Evolutionary conservation across 2,329 filamentous ascomycete genomes (phyloP), one percentile per base, ranked within the genome.

Genomic region (Fusarium temperatum): DNA sequence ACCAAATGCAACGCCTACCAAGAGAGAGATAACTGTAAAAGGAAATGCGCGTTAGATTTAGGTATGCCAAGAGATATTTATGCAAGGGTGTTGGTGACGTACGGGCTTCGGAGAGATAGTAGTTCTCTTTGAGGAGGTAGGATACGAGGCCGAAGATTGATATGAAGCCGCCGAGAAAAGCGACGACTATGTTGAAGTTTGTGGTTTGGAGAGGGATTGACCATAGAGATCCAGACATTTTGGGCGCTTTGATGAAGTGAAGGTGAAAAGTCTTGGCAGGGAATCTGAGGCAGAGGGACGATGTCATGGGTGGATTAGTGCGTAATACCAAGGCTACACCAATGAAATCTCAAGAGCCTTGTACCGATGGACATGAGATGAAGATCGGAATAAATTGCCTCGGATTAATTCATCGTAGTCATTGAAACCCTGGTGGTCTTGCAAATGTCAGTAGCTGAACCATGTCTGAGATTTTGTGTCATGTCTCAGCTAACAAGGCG

Each of bases 91-190:
- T 17, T 30, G 36, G 28, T 89, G 24, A 63, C 93, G 81, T 85
- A 96, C 94, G 85, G 60, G 95, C 94, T 88, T 98, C 95, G 3
- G 94, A 97, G 2, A 98, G 88, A 81, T 98, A 98, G 80, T 94
- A 96, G 66, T 91, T 92, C 84, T 98, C 95, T 80, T 98, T 98
- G 79, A 94, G 88, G 24, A 98, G 88, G 80, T 95, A 97, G 2
- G 94, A 98, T 1, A 98, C 94, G 48, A 98, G 85, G 8, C 94
- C 95, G 79, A 97, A 98, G n/a, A 97, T 76, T 0, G 94, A 94
- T 70, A 98, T 91, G 84, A 97, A 98, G 4, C 94, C 95, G 20
- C 95, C 95, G 18, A 97, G 83, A 13, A 94, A 89, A 60, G 93
- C 92, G 80, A 94, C 91, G 62, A 95, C 89, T 73, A 96, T 93